Base-by-base conservation (phyloP, 495 filamentous ascomycete genomes). In the Podospora comata region DNA sequence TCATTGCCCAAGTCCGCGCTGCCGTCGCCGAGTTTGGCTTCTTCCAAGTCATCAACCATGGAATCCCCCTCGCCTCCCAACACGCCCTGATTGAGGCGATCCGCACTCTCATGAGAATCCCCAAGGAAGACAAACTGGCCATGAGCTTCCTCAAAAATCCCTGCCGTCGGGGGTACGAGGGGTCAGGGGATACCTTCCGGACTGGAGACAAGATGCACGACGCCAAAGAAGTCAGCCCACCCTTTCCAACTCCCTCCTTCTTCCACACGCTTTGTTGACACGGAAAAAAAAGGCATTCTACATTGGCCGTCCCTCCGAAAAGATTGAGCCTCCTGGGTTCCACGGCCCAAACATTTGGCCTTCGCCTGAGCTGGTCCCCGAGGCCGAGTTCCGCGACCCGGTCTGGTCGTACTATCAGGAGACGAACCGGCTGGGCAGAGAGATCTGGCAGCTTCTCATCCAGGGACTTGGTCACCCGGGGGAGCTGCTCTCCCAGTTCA, bases 21-120 rank as follows among this genome's bases (percentile, higher is more conserved):
- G 79, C 78, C 4, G 75, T 71, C 64, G n/a, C n/a, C 2, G 57
- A 65, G 18, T 77, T 82, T 70, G 83, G 83, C n/a, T 86, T 85
- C 70, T 83, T 86, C 72, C 82, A 84, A 67, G 76, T 82, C 63
- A 80, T 70, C 7, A 79, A 80, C 70, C 84, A 86, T 65, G 79
- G 80, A 59, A 74, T 86, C 1, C 75, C 79, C 30, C 53, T 71
- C 15, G 64, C 34, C 1, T 5, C 55, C 28, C 78, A 79, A 57
- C 60, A 70, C 5, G 64, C 62, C 0, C 26, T 80, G 20, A 32
- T 81, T 19, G 19, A 71, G 20, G 60, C 66, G 62, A 66, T 68
- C 11, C 68, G 70, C 15, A 72, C 32, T 6, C 65, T 81, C 13
- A 81, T 81, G 64, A 69, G 62, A 54, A 48, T 80, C 62, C 74